These are phyloP conservation scores for Nematocida parisii DNA, from an alignment of 371 early-diverging fungal species.

Conservation along the genomic window DNA sequence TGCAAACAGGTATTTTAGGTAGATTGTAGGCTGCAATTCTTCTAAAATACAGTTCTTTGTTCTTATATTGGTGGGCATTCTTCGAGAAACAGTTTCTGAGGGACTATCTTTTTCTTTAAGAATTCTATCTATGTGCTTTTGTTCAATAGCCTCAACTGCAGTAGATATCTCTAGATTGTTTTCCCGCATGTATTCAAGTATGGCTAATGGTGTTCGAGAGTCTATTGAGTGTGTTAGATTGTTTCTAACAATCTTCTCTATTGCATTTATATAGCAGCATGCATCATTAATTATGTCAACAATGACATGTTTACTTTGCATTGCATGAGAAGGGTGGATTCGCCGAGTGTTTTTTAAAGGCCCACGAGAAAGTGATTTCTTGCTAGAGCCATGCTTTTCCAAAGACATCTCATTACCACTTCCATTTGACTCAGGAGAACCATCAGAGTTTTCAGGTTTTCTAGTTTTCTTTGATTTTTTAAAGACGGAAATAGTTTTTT, in stretches of 20 bases:
- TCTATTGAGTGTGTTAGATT: neutral
- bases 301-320: neutral
- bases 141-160: neutral
- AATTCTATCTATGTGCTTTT: too few species aligned
- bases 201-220: neutral
- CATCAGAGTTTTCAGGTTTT: neutral
- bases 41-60: neutral
- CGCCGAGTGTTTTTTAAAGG: neutral
- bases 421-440: neutral
- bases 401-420: neutral
- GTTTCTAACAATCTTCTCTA: neutral
- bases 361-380: neutral
- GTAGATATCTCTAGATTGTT: neutral
- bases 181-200: neutral
- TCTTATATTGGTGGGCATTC: neutral
- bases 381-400: neutral
- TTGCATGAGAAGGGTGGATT: neutral
- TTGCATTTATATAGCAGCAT: neutral
- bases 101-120: neutral
- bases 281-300: neutral
- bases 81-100: neutral
- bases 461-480: constrained; percentile 7
- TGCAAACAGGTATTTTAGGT: constrained; percentile 2
- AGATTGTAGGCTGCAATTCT: constrained; percentile 8
- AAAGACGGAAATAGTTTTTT: neutral